Base-by-base conservation (phyloP, 2,329 filamentous ascomycete species). In the Cladosporium sp. region DNA sequence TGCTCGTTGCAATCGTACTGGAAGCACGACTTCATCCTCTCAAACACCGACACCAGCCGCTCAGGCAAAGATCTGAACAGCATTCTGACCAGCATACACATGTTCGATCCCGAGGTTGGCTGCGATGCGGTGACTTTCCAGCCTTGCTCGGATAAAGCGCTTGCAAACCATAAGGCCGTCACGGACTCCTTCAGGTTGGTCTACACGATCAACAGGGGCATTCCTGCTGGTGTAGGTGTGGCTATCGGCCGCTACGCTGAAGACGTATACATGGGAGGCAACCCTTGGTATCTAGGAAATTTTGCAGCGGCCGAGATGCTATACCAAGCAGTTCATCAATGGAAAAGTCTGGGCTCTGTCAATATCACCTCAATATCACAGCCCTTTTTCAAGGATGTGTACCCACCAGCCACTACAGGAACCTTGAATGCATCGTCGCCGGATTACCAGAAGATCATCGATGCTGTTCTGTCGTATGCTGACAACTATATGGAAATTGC, bases 231-330 rank as follows among this genome's bases (percentile, higher is more conserved):
- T 19, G 72, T 73, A 15, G 87, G 87, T 10, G 73, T 79, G 22
- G 74, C 77, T 4, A 71, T 79, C 10, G 74, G 74, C 34, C 62
- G 74, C 8, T 76, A 76, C 60, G 65, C 71, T 4, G 74, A 76
- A 70, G 89, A 95, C 64, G 73, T 78, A 3, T 94, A 92, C 73
- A 88, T 86, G 71, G 83, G 84, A 60, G 89, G 89, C 1, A 91
- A 94, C 70, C 90, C 90, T 1, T 93, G 90, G 90, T 63, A 91
- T 65, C 79, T 93, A 15, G 82, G 82, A 64, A 93, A 88, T 1
- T 78, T 91, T 25, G 88, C 88, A 1, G 88, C 88, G 0, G 90
- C 89, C 2, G 90, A 94, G 72, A 86, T 89, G 68, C 80, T 95
- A 3, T 93, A 91, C 69, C 86, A 89, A 65, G 86, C 90, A 1